Percentiles rank a stretch among this genome's conserved stretches.
These are phyloP conservation scores for Oehlia diaphana DNA, from an alignment of 192 early-diverging fungal genomes.

Conservation along the genomic window DNA sequence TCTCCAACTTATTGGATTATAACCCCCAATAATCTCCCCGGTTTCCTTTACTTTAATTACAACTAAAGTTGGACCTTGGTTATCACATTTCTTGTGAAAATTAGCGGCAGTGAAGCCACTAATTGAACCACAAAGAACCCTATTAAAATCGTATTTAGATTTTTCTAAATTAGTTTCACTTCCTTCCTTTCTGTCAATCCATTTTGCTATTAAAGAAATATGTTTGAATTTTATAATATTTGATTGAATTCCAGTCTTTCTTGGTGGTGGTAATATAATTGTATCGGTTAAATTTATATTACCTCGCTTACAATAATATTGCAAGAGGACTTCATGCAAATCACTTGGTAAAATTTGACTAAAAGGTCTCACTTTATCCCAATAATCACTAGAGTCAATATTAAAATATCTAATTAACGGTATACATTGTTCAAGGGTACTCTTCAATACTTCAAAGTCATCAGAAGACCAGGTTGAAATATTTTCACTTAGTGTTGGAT, in stretches of 20 bases:
- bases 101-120: neutral
- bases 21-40: conserved; percentile 6
- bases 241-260: conserved; percentile 14
- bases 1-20: conserved; percentile 17
- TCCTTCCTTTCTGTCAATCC: conserved; percentile 14
- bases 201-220: conserved; percentile 1
- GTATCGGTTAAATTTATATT: neutral
- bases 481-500: conserved; percentile 11
- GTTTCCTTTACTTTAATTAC: neutral
- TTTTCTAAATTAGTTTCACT: neutral
- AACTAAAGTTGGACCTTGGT: neutral
- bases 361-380: conserved; percentile 22
- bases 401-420: conserved; percentile 23
- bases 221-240: conserved; percentile 17
- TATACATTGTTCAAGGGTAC: neutral
- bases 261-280: neutral
- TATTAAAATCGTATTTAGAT: conserved; percentile 8
- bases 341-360: conserved; percentile 12
- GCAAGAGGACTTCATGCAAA: conserved; percentile 16
- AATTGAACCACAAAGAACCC: neutral
- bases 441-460: conserved; percentile 7
- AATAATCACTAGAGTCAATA: conserved; percentile 17
- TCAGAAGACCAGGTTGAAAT: neutral
- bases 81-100: conserved; percentile 5
- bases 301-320: conserved; percentile 9